Evolutionary conservation across 176 grass and related monocot species (phyloP), one percentile per base, ranked within the genome.

Genomic region (Cenchrus americanus): DNA sequence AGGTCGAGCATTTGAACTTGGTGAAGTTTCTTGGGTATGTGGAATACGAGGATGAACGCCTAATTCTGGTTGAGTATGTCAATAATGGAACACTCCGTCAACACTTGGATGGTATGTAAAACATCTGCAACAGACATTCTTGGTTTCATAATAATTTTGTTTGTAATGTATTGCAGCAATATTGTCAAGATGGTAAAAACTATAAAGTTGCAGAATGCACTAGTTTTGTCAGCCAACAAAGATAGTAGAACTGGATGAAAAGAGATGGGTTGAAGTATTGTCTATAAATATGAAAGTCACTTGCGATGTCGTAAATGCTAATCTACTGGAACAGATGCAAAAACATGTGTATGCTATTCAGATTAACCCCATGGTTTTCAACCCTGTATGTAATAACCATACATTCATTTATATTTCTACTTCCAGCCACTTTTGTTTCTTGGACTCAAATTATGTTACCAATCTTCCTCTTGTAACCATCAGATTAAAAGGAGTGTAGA

Each of bases 101-200:
- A 85, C 96, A 98, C 77, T 86, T 98, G 80, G 92, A 98, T 80
- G 96, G 96, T 98, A 88, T 14, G 83, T 92, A 37, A 89, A 78
- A 65, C 21, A 17, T 82, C 44, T 65, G 7, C 48, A 82, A 6
- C 8, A 22, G 72, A 32, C 62, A 82, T 30, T 18, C 43, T 78
- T 66, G 5, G 77, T 50, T 17, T 40, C 4, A 14, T 23, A 26
- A 41, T 44, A 17, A 60, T 23, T 15, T 55, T 26, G 51, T 57
- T 54, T 67, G 42, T 9, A 30, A 23, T 40, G 14, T 53, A 74
- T 1, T 19, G 26, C 11, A 59, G 19, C 41, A 79, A 58, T 66
- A 76, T 62, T 72, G 14, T 82, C 60, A 82, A 83, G 27, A 87
- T 14, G 48, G 23, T 64, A 17, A 54, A 85, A 70, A 69, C 5